A percentile compares a stretch with the other conserved stretches of the same genome.
These are phyloP conservation scores for Striga asiatica DNA, from an alignment of 257 asterid genomes.

Conservation along the genomic window DNA sequence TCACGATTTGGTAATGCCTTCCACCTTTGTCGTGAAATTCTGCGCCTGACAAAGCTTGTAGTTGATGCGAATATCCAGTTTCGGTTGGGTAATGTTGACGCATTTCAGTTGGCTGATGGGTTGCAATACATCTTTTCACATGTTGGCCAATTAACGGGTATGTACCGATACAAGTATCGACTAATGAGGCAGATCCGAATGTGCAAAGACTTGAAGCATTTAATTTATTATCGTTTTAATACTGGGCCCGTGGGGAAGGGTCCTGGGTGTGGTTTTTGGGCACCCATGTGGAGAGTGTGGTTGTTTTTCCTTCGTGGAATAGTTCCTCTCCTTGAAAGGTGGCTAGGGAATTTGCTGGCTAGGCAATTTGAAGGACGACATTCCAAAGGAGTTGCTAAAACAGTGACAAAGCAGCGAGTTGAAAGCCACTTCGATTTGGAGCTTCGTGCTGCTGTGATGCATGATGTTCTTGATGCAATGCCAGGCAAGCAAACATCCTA, in stretches of 20 bases:
- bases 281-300: constrained; percentile 99
- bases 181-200: constrained; percentile 98
- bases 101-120: constrained; percentile 99
- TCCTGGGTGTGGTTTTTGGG: constrained; percentile 99
- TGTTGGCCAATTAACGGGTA: constrained; percentile 97
- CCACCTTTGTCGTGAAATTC: constrained; percentile 97
- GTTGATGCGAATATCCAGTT: constrained; percentile 98
- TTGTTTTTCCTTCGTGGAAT: constrained; percentile 96
- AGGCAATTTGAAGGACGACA: constrained; percentile 97
- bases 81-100: constrained; percentile 96
- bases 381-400: constrained; percentile 97
- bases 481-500: constrained; percentile 45
- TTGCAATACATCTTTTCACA: constrained; percentile 93
- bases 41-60: constrained; percentile 91
- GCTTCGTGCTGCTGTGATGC: constrained; percentile 99
- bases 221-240: constrained; percentile 91
- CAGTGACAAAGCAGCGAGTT: constrained; percentile 98
- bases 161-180: constrained; percentile 96
- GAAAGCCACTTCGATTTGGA: constrained; percentile 98
- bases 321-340: constrained; percentile 94
- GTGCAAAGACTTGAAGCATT: constrained; percentile 98
- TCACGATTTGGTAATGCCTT: constrained; percentile 98
- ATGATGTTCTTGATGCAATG: constrained; percentile 99
- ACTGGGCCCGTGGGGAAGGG: constrained; percentile 99
- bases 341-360: constrained; percentile 95